Evolutionary conservation across 371 early-diverging fungal species (phyloP).

Genomic region (Entomophthora muscae): DNA sequence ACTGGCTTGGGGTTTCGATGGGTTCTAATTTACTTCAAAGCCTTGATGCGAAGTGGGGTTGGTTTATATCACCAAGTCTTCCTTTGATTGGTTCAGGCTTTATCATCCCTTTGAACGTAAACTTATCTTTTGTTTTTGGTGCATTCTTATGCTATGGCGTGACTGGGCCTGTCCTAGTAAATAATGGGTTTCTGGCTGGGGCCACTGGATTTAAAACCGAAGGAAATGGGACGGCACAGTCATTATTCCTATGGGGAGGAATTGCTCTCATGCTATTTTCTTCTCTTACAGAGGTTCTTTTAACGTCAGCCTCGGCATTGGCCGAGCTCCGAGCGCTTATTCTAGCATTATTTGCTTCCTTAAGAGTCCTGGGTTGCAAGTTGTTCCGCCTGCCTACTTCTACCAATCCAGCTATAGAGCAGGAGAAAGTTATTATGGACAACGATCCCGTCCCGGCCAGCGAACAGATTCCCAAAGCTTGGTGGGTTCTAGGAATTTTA

Average conservation of each 20-base stretch:
- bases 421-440: background rate
- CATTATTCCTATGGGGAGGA: no score
- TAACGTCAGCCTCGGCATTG: no score
- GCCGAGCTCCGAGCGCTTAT: background rate
- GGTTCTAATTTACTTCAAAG: slow-evolving; percentile 22
- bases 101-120: slow-evolving; percentile 36
- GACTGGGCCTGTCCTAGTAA: slow-evolving; percentile 10
- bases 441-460: slow-evolving; percentile 24
- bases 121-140: slow-evolving; percentile 8
- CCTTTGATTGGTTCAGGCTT: slow-evolving; percentile 56
- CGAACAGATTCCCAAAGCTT: slow-evolving; percentile 32
- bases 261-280: no score
- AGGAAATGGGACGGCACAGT: no score
- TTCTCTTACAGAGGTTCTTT: no score
- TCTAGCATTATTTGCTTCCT: background rate
- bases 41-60: slow-evolving; percentile 31
- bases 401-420: background rate
- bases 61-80: slow-evolving; percentile 27
- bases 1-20: slow-evolving; percentile 29
- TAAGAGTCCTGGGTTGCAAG: slow-evolving; percentile 10
- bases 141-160: background rate
- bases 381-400: background rate
- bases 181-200: no score
- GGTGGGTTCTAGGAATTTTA: slow-evolving; percentile 36
- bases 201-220: no score